Evolutionary conservation across 805 yeast genomes (phyloP).

Genomic region (Wickerhamiella galacta): DNA sequence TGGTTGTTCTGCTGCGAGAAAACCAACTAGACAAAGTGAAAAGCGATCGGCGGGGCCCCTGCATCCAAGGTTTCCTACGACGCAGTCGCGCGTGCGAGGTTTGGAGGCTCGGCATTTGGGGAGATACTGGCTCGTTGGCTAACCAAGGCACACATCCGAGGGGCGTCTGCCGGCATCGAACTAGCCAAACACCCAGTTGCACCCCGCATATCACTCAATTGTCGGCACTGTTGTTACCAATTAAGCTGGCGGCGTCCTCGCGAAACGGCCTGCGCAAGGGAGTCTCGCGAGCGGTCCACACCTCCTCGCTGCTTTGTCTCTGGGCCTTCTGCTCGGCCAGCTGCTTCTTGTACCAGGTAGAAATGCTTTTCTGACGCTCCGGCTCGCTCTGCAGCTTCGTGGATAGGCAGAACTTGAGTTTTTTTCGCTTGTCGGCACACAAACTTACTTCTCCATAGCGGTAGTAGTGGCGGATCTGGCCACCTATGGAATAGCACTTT

Average conservation of each 20-base stretch:
- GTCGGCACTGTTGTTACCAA: too few species aligned
- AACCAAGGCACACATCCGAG: too few species aligned
- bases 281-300: conserved; percentile 45
- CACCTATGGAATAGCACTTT: conserved; percentile 79
- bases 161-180: too few species aligned
- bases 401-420: conserved; percentile 64
- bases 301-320: conserved; percentile 65
- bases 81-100: too few species aligned
- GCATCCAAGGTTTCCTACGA: too few species aligned
- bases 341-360: conserved; percentile 51
- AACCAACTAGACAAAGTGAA: too few species aligned
- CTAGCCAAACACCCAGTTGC: too few species aligned
- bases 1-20: too few species aligned
- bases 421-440: conserved; percentile 53
- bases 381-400: conserved; percentile 42
- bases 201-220: too few species aligned
- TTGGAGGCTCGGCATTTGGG: too few species aligned
- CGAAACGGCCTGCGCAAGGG: conserved; percentile 27
- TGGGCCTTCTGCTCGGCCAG: conserved; percentile 39
- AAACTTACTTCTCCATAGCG: conserved; percentile 62
- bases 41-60: too few species aligned
- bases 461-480: conserved; percentile 71
- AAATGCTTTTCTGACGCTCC: conserved; percentile 34
- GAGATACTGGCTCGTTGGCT: too few species aligned
- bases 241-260: conserved; percentile 11